Evolutionary conservation across 306 rosid genomes (phyloP).

Genomic region (Hylodesmum podocarpum): DNA sequence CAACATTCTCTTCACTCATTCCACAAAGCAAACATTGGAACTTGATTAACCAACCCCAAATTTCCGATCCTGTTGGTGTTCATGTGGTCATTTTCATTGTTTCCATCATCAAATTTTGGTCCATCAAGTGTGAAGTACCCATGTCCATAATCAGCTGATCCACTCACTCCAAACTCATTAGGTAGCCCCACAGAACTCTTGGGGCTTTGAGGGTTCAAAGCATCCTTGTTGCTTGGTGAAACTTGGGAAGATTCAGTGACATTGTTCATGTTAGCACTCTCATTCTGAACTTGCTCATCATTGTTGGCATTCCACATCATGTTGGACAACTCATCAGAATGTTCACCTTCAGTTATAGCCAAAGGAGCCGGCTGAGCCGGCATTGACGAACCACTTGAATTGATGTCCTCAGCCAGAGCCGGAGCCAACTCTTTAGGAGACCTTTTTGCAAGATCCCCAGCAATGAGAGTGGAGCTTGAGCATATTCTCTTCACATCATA

Average conservation of each 20-base stretch:
- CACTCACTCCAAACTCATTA: slow-evolving; percentile 50
- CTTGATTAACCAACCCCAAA: slow-evolving; percentile 68
- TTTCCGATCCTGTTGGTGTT: slow-evolving; percentile 44
- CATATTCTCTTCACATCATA: slow-evolving; percentile 97
- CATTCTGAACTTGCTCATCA: slow-evolving; percentile 29
- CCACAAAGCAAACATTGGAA: slow-evolving; percentile 87
- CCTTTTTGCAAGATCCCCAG: slow-evolving; percentile 82
- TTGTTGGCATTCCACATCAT: slow-evolving; percentile 66
- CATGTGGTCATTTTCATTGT: slow-evolving; percentile 49
- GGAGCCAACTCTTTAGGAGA: slow-evolving; percentile 46
- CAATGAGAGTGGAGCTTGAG: slow-evolving; percentile 91
- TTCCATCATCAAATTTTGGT: slow-evolving; percentile 60
- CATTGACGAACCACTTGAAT: slow-evolving; percentile 38
- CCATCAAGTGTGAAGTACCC: slow-evolving; percentile 61
- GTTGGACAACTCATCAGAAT: slow-evolving; percentile 58
- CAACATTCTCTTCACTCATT: slow-evolving; percentile 41
- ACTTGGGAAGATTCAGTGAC: slow-evolving; percentile 3
- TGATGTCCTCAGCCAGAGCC: slow-evolving; percentile 37
- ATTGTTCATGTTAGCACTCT: slow-evolving; percentile 34
- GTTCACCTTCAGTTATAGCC: slow-evolving; percentile 47
- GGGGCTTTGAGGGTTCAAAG: slow-evolving; percentile 41
- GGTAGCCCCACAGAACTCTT: slow-evolving; percentile 41
- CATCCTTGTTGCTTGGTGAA: slow-evolving; percentile 38
- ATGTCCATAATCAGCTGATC: slow-evolving; percentile 55
- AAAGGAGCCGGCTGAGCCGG: slow-evolving; percentile 55